These are phyloP conservation scores for Cucumis cinereus DNA, from an alignment of 306 rosid genomes.

Conservation along the genomic window DNA sequence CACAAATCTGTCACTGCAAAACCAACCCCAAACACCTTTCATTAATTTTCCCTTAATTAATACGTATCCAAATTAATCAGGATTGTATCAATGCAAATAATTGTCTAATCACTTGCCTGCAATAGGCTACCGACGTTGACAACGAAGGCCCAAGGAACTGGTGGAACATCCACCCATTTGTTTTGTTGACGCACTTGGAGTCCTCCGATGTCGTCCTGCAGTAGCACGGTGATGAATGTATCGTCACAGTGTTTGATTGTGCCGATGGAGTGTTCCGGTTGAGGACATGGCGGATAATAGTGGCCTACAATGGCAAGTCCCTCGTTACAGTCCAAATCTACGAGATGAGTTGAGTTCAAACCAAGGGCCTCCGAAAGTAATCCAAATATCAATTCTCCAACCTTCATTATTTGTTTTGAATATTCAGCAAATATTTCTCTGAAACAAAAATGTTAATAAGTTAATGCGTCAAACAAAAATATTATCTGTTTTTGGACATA, in stretches of 20 bases:
- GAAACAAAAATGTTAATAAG: background rate
- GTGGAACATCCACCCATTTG: slow-evolving; percentile 25
- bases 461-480: no score
- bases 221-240: slow-evolving; percentile 19
- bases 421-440: slow-evolving; percentile 12
- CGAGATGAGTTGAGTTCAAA: background rate
- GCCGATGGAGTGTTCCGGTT: slow-evolving; percentile 29
- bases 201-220: slow-evolving; percentile 31
- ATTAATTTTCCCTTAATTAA: no score
- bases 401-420: background rate
- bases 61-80: background rate
- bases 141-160: slow-evolving; percentile 15
- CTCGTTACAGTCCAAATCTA: slow-evolving; percentile 10
- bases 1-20: slow-evolving; percentile 16
- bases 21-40: background rate
- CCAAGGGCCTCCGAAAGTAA: slow-evolving; percentile 27
- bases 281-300: slow-evolving; percentile 28
- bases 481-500: no score
- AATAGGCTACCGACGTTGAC: slow-evolving; percentile 23
- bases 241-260: slow-evolving; percentile 13
- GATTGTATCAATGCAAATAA: no score
- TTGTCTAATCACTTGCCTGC: slow-evolving; percentile 11
- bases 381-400: slow-evolving; percentile 11
- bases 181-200: slow-evolving; percentile 19
- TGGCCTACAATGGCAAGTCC: background rate